phyloP scores from a whole-genome alignment of 1,139 yeast species.

The Pichia sp. region DNA sequence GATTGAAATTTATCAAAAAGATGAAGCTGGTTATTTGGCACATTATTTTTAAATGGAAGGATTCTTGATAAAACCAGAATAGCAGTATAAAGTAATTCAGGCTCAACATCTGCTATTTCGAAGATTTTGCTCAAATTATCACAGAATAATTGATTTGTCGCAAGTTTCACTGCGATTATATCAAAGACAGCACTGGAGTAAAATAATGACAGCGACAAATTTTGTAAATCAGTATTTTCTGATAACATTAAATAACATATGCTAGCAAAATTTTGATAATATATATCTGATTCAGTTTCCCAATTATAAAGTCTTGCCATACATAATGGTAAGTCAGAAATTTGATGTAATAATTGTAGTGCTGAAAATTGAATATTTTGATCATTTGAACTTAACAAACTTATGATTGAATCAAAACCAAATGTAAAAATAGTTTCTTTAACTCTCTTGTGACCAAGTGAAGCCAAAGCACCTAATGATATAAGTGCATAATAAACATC shows the following conservation, averaged over 20 bases:
- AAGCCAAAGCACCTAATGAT: conserved; percentile 23
- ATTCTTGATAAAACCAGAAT: not conserved
- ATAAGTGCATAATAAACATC: conserved; percentile 20
- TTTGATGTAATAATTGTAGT: conserved; percentile 45
- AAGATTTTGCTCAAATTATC: conserved; percentile 32
- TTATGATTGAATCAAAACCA: conserved; percentile 34
- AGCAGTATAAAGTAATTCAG: conserved; percentile 11
- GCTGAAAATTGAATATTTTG: conserved; percentile 37
- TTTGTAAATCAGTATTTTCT: conserved; percentile 10
- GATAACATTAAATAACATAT: conserved; percentile 9
- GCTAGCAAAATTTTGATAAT: conserved; percentile 33
- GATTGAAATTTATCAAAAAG: not conserved
- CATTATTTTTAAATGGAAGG: not conserved
- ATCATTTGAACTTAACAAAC: conserved; percentile 35
- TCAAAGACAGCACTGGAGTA: conserved; percentile 29
- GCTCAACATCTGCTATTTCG: conserved; percentile 28
- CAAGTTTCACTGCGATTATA: conserved; percentile 36
- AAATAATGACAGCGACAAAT: conserved; percentile 8
- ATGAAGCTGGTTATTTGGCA: not conserved
- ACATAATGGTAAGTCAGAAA: conserved; percentile 40
- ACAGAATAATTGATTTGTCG: conserved; percentile 27
- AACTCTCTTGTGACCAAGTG: conserved; percentile 3
- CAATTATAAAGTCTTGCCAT: conserved; percentile 46
- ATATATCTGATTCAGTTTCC: conserved; percentile 10
- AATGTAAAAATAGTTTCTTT: conserved; percentile 35